Evolutionary conservation across 306 rosid species (phyloP).

Genomic region (Dalbergia cultrata): DNA sequence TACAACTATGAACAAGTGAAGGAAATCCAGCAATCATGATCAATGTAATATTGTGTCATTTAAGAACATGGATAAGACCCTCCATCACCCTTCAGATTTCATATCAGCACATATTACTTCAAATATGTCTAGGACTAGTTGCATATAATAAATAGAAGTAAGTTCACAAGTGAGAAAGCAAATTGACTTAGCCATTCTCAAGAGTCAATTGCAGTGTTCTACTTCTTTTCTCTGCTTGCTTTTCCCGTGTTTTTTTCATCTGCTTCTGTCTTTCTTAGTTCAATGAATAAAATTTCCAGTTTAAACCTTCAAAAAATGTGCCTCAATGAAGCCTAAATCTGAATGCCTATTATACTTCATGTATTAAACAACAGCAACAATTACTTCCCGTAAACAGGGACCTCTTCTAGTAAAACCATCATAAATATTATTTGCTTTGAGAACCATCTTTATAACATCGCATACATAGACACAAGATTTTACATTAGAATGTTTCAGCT

Average conservation of each 20-base stretch:
- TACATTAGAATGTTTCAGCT: constrained; percentile 3
- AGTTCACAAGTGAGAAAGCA: constrained; percentile 6
- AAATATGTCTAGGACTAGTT: constrained; percentile 24
- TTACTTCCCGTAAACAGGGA: not conserved
- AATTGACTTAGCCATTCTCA: constrained; percentile 19
- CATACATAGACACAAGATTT: not conserved
- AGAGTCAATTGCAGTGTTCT: not conserved
- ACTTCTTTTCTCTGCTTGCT: not conserved
- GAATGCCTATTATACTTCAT: not conserved
- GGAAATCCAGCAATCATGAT: constrained; percentile 11
- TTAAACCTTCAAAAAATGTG: not conserved
- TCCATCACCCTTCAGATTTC: constrained; percentile 22
- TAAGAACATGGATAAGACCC: constrained; percentile 6
- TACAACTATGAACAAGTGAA: constrained; percentile 25
- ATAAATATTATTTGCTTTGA: not conserved
- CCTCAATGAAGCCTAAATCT: constrained; percentile 1
- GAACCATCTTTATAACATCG: constrained; percentile 19
- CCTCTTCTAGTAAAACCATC: constrained; percentile 10
- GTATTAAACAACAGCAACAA: not conserved
- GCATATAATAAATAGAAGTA: constrained; percentile 1
- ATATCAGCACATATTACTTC: constrained; percentile 9
- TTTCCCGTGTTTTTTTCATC: not conserved
- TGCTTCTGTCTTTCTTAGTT: constrained; percentile 7
- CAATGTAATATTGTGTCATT: not conserved
- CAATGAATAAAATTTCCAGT: constrained; percentile 13